Conservation (phyloP, 805 yeast genomes). For the Ogataea saltuana region DNA sequence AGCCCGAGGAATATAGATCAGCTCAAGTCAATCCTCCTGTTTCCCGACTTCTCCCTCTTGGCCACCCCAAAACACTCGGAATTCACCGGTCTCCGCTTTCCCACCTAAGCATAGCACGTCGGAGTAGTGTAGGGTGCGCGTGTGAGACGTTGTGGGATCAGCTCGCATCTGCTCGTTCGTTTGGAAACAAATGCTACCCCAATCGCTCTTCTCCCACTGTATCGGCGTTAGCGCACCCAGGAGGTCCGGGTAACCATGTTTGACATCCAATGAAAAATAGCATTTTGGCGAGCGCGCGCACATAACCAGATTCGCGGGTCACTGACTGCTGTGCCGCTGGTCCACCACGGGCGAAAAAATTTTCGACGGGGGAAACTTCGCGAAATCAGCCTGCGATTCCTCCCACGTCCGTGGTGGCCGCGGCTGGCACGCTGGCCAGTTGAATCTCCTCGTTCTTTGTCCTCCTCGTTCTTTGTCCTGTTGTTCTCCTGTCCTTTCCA, state of each 20-base stretch:
- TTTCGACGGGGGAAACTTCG: slow-evolving; percentile 1
- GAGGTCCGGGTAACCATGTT: slow-evolving; percentile 1
- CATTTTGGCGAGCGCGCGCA: too few relatives aligned
- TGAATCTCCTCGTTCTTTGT: slow-evolving; percentile 6
- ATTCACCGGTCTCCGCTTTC: too few relatives aligned
- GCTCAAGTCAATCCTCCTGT: not conserved
- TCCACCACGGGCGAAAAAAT: slow-evolving; percentile 6
- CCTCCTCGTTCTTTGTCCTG: slow-evolving; percentile 8
- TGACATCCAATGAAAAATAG: slow-evolving; percentile 13
- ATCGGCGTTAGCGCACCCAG: slow-evolving; percentile 8
- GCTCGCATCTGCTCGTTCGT: not conserved
- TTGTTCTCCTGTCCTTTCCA: slow-evolving; percentile 10
- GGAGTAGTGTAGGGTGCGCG: too few relatives aligned
- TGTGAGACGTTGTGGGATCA: too few relatives aligned
- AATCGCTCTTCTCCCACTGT: slow-evolving; percentile 4
- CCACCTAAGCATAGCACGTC: too few relatives aligned
- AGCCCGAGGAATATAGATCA: slow-evolving; percentile 2
- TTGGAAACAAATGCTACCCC: not conserved
- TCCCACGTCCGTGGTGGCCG: not conserved
- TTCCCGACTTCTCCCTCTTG: too few relatives aligned
- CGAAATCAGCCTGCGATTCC: not conserved
- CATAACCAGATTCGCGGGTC: too few relatives aligned
- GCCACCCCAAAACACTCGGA: too few relatives aligned
- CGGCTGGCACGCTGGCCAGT: slow-evolving; percentile 1
- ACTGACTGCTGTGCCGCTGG: too few relatives aligned